These are phyloP conservation scores for Gloeopeniophorella convolvens DNA, from an alignment of 768 basidiomycete genomes.

Conservation along the genomic window DNA sequence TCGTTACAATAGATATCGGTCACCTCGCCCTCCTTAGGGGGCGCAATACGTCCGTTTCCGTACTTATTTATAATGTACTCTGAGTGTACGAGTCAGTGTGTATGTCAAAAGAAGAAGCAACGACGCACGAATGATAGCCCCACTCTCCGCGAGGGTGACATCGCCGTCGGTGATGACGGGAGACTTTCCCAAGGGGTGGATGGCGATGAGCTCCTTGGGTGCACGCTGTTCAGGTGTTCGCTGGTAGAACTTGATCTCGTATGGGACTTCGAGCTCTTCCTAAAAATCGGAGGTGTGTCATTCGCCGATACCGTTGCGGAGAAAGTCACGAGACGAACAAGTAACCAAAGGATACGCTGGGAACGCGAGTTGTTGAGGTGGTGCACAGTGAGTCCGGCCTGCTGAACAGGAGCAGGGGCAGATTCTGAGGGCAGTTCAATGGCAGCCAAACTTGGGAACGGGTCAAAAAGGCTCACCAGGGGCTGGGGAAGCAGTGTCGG, in stretches of 20 bases:
- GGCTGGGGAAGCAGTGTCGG: too few relatives aligned
- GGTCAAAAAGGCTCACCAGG: too few relatives aligned
- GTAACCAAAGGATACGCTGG: constrained; percentile 43
- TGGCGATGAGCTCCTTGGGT: constrained; percentile 31
- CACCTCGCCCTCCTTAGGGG: constrained; percentile 28
- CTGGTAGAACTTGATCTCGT: constrained; percentile 38
- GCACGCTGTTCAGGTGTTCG: constrained; percentile 28
- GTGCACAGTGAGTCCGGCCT: constrained; percentile 32
- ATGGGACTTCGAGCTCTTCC: constrained; percentile 47
- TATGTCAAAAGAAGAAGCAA: background rate
- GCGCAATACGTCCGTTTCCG: constrained; percentile 26
- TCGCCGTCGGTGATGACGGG: constrained; percentile 43
- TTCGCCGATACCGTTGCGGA: too few relatives aligned
- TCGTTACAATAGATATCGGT: constrained; percentile 33
- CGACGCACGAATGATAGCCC: constrained; percentile 37
- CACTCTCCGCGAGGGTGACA: constrained; percentile 37
- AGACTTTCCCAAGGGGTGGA: constrained; percentile 42
- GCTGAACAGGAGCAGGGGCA: too few relatives aligned
- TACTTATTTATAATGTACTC: constrained; percentile 40
- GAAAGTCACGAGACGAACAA: constrained; percentile 29
- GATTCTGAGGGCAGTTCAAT: too few relatives aligned
- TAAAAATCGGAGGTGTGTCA: constrained; percentile 19
- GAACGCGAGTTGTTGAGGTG: constrained; percentile 45
- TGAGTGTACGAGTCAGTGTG: constrained; percentile 3
- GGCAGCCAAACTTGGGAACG: too few relatives aligned